These are phyloP conservation scores for Phytophthora fragariaefolia DNA, from an alignment of 352 stramenopile species.

Conservation along the genomic window DNA sequence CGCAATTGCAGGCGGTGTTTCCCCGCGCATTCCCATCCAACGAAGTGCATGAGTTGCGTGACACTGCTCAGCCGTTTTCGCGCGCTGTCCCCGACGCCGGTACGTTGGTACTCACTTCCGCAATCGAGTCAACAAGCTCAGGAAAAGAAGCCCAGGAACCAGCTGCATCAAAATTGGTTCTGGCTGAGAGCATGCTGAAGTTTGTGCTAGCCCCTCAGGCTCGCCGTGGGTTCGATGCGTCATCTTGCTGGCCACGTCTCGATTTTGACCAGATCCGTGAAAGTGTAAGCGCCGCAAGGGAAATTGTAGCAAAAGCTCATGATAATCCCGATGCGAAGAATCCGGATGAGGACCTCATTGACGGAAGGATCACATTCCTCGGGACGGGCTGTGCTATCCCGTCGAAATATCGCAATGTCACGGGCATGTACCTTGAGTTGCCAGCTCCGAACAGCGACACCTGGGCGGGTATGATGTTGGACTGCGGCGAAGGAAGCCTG, in stretches of 20 bases:
- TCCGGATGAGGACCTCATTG: slow-evolving; percentile 30
- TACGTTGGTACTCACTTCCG: slow-evolving; percentile 17
- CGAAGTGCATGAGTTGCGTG: slow-evolving; percentile 50
- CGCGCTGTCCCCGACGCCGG: slow-evolving; percentile 31
- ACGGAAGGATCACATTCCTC: slow-evolving; percentile 93
- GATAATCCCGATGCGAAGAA: slow-evolving; percentile 1
- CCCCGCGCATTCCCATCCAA: slow-evolving; percentile 63
- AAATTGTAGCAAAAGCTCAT: slow-evolving; percentile 6
- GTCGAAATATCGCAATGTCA: slow-evolving; percentile 99
- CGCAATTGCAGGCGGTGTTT: slow-evolving; percentile 74
- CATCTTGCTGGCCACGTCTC: slow-evolving; percentile 55
- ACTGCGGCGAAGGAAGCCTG: slow-evolving; percentile 96
- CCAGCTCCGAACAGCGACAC: slow-evolving; percentile 4
- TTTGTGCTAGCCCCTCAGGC: slow-evolving; percentile 62
- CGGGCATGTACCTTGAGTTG: slow-evolving; percentile 92
- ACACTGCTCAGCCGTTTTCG: slow-evolving; percentile 44
- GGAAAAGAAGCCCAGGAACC: not conserved
- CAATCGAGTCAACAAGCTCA: not conserved
- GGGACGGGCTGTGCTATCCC: slow-evolving; percentile 97
- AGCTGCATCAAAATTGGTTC: slow-evolving; percentile 39
- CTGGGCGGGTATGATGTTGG: slow-evolving; percentile 89
- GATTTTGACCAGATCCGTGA: slow-evolving; percentile 56
- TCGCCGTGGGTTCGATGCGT: slow-evolving; percentile 70
- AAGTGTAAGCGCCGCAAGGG: slow-evolving; percentile 28
- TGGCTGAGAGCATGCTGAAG: slow-evolving; percentile 79